Evolutionary conservation across 768 basidiomycete species (phyloP).

Genomic region (Mycena epipterygia): DNA sequence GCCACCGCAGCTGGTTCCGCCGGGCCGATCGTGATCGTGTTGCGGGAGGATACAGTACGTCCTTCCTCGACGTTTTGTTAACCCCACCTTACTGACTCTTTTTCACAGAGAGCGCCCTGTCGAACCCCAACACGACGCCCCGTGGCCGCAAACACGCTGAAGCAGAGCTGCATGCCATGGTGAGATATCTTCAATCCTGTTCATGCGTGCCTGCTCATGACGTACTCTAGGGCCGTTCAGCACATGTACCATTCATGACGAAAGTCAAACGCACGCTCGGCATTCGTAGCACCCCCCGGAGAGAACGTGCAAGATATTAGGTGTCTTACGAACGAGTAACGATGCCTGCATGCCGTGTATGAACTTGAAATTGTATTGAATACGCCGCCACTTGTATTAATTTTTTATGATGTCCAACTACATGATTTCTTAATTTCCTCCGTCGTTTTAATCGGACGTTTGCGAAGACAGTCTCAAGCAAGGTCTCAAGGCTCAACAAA

Average conservation of each 20-base stretch:
- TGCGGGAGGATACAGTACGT: constrained; percentile 54
- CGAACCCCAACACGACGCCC: constrained; percentile 65
- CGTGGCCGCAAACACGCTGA: constrained; percentile 61
- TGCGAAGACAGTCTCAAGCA: no score
- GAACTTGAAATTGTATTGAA: no score
- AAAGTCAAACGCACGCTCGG: constrained; percentile 66
- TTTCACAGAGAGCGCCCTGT: constrained; percentile 57
- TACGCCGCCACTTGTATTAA: no score
- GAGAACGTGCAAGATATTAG: neutral
- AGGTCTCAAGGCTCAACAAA: no score
- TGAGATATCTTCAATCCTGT: constrained; percentile 40
- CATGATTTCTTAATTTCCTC: no score
- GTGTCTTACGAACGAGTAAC: no score
- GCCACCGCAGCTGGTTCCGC: constrained; percentile 43
- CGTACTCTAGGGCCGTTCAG: constrained; percentile 54
- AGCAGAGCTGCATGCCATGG: constrained; percentile 60
- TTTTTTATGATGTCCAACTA: no score
- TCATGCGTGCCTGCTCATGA: neutral
- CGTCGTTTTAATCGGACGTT: no score
- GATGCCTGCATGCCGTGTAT: no score
- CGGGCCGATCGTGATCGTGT: constrained; percentile 59
- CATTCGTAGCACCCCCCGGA: constrained; percentile 59
- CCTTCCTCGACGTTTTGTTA: neutral
- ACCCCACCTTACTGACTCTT: neutral
- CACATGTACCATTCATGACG: constrained; percentile 66